phyloP scores from a whole-genome alignment of 805 yeast genomes.

The Ogataea pini region DNA sequence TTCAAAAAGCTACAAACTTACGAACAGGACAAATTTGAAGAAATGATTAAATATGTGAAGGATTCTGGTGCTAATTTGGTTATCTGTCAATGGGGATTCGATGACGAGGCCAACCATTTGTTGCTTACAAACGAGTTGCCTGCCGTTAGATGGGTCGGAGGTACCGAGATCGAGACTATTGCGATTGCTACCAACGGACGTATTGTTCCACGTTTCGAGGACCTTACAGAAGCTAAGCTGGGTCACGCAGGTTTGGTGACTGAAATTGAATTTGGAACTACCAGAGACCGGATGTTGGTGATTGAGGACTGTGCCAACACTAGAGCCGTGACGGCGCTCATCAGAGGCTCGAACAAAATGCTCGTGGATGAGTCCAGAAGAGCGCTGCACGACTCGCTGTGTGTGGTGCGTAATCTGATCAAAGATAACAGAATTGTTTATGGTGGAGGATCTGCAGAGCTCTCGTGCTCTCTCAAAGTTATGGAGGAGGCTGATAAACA shows the following conservation, averaged over 20 bases:
- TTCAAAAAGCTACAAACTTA: slow-evolving; percentile 86
- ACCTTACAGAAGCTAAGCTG: slow-evolving; percentile 73
- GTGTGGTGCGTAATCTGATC: slow-evolving; percentile 95
- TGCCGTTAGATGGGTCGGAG: slow-evolving; percentile 99
- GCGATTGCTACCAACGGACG: slow-evolving; percentile 98
- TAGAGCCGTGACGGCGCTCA: slow-evolving; percentile 87
- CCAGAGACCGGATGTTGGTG: slow-evolving; percentile 93
- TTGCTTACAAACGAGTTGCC: slow-evolving; percentile 85
- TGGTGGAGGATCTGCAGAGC: slow-evolving; percentile 99
- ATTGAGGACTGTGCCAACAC: slow-evolving; percentile 87
- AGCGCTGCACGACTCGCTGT: slow-evolving; percentile 93
- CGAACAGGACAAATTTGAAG: slow-evolving; percentile 86
- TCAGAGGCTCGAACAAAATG: slow-evolving; percentile 97
- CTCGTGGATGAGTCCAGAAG: slow-evolving; percentile 95
- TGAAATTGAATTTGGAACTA: slow-evolving; percentile 94
- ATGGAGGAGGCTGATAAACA: slow-evolving; percentile 89
- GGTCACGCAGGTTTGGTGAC: slow-evolving; percentile 85
- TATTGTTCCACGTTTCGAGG: slow-evolving; percentile 97
- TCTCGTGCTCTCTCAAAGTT: slow-evolving; percentile 89
- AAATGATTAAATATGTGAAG: slow-evolving; percentile 87
- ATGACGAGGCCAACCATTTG: slow-evolving; percentile 96
- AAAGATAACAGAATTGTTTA: slow-evolving; percentile 93
- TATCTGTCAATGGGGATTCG: slow-evolving; percentile 99
- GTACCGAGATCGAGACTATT: slow-evolving; percentile 90
- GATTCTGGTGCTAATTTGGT: slow-evolving; percentile 92